A percentile compares a stretch with the other conserved stretches of the same genome.
Conservation (phyloP, 768 basidiomycete genomes). For the Megacollybia marginata region DNA sequence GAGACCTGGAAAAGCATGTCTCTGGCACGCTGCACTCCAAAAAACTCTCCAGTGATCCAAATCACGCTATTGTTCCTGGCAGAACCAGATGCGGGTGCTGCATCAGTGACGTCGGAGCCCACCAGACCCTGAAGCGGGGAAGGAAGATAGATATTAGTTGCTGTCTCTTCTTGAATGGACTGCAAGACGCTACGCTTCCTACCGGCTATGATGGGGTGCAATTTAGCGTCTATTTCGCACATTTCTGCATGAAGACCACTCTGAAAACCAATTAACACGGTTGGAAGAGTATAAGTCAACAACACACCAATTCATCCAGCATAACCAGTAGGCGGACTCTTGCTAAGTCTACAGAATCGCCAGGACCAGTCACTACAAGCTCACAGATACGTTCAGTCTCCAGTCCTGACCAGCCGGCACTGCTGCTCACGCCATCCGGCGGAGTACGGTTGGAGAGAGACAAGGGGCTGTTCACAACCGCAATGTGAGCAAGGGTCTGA, state of each 20-base stretch:
- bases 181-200: slow-evolving; percentile 84
- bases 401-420: slow-evolving; percentile 80
- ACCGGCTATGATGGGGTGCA: slow-evolving; percentile 87
- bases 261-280: slow-evolving; percentile 32
- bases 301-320: slow-evolving; percentile 86
- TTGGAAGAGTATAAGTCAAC: neutral
- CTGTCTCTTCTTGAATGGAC: slow-evolving; percentile 93
- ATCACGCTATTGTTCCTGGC: slow-evolving; percentile 67
- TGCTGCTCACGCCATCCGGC: slow-evolving; percentile 69
- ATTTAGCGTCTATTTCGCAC: slow-evolving; percentile 91
- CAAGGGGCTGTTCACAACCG: slow-evolving; percentile 83
- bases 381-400: slow-evolving; percentile 95
- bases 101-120: slow-evolving; percentile 52
- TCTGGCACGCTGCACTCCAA: slow-evolving; percentile 88
- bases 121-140: slow-evolving; percentile 83
- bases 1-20: slow-evolving; percentile 93
- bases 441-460: slow-evolving; percentile 69
- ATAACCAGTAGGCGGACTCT: slow-evolving; percentile 87
- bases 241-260: slow-evolving; percentile 86
- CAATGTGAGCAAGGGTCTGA: slow-evolving; percentile 88
- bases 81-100: slow-evolving; percentile 24
- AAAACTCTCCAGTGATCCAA: slow-evolving; percentile 98
- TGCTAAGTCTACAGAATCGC: slow-evolving; percentile 87
- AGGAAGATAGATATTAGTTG: slow-evolving; percentile 93
- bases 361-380: slow-evolving; percentile 81